phyloP scores from a whole-genome alignment of 768 basidiomycete genomes.

The Lactifluus echinatus region DNA sequence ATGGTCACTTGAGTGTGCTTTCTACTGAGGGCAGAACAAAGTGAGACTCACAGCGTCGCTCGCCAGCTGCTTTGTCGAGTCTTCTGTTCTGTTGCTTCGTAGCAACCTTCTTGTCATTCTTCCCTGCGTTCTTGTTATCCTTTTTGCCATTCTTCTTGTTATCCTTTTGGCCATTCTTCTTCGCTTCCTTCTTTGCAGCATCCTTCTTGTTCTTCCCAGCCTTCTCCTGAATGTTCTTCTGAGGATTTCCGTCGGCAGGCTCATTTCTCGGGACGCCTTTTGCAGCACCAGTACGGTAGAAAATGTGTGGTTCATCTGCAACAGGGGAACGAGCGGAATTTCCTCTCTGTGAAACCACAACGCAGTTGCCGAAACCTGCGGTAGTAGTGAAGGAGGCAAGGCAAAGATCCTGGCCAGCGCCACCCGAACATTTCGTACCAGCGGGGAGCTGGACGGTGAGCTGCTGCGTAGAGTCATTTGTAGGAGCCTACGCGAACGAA shows the following conservation, averaged over 20 bases:
- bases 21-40: too few species aligned
- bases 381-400: conserved; percentile 43
- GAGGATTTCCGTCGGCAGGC: too few species aligned
- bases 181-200: background rate
- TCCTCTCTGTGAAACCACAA: conserved; percentile 33
- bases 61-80: too few species aligned
- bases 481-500: conserved; percentile 31
- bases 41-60: too few species aligned
- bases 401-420: conserved; percentile 36
- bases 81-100: too few species aligned
- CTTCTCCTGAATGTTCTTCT: too few species aligned
- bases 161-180: background rate
- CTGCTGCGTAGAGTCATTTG: conserved; percentile 30
- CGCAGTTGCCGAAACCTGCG: conserved; percentile 48
- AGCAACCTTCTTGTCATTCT: background rate
- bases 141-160: background rate
- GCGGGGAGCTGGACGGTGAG: conserved; percentile 39
- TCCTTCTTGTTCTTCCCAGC: background rate
- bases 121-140: background rate
- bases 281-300: background rate
- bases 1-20: too few species aligned
- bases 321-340: background rate
- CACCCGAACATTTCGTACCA: conserved; percentile 44
- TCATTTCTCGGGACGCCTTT: background rate
- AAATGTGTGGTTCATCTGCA: background rate